Evolutionary conservation across 495 filamentous ascomycete genomes (phyloP).

Genomic region (Talaromyces proteolyticus): DNA sequence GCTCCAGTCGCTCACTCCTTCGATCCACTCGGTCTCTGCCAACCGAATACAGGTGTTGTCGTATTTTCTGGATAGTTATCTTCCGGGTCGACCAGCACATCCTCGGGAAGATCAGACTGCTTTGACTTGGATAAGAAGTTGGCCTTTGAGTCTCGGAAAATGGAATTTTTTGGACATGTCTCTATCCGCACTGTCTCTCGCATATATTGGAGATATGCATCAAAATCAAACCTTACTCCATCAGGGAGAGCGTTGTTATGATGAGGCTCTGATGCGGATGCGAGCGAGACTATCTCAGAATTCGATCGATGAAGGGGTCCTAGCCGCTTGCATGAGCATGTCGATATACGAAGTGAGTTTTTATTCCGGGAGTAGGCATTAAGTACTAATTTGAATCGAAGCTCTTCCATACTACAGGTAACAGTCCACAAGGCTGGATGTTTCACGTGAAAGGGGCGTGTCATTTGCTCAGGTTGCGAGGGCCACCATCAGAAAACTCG

Average conservation of each 20-base stretch:
- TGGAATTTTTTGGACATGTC: constrained; percentile 5
- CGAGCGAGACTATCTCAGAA: background rate
- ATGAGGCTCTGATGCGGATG: constrained; percentile 1
- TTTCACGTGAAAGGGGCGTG: constrained; percentile 7
- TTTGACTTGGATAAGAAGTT: constrained; percentile 4
- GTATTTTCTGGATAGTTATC: constrained; percentile 4
- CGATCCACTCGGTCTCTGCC: background rate
- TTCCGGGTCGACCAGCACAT: background rate
- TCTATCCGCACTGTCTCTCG: constrained; percentile 2
- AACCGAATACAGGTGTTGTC: constrained; percentile 2
- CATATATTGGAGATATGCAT: constrained; percentile 7
- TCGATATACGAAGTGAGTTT: constrained; percentile 6
- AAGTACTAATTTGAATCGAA: background rate
- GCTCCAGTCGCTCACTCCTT: background rate
- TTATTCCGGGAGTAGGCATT: background rate
- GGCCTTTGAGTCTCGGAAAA: background rate
- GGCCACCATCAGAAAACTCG: constrained; percentile 1
- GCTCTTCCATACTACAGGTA: constrained; percentile 1
- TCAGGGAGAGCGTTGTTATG: constrained; percentile 2
- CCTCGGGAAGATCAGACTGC: constrained; percentile 1
- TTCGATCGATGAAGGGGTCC: constrained; percentile 4
- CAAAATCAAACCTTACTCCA: background rate
- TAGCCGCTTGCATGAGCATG: constrained; percentile 5
- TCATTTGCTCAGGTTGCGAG: constrained; percentile 1
- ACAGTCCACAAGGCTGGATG: constrained; percentile 5